phyloP scores from a whole-genome alignment of 1,139 yeast genomes.

The Lodderomyces metapsilosis region DNA sequence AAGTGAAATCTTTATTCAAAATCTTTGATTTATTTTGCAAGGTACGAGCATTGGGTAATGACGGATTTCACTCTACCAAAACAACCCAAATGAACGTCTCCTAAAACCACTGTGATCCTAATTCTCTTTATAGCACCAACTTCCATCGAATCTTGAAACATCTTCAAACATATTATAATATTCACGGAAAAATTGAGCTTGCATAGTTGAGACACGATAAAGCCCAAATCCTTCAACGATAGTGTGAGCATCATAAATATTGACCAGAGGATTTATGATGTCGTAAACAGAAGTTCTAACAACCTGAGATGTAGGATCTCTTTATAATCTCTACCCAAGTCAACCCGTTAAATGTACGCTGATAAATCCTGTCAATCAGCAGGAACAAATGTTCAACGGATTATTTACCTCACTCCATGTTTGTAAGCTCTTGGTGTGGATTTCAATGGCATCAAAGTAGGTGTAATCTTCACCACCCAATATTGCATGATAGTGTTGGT shows the following conservation, averaged over 20 bases:
- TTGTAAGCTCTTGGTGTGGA: conserved; percentile 51
- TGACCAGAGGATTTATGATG: conserved; percentile 83
- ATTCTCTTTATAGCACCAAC: conserved; percentile 64
- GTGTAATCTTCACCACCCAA: conserved; percentile 97
- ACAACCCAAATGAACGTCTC: conserved; percentile 91
- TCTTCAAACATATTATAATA: conserved; percentile 65
- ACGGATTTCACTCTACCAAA: conserved; percentile 75
- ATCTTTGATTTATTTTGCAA: conserved; percentile 28
- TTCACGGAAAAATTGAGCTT: conserved; percentile 65
- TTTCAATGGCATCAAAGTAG: conserved; percentile 79
- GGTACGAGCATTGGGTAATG: conserved; percentile 39
- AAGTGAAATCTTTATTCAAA: conserved; percentile 37
- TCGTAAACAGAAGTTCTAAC: conserved; percentile 70
- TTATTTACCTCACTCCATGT: conserved; percentile 62
- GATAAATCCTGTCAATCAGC: conserved; percentile 54
- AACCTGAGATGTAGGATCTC: conserved; percentile 63
- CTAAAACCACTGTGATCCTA: conserved; percentile 80
- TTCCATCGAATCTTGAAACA: conserved; percentile 55
- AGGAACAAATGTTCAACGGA: conserved; percentile 24
- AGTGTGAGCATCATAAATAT: conserved; percentile 88
- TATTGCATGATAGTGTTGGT: conserved; percentile 83
- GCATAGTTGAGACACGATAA: conserved; percentile 74
- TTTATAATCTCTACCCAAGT: conserved; percentile 90
- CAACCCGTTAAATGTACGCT: conserved; percentile 70
- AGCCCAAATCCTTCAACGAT: conserved; percentile 96